These are phyloP conservation scores for Mortierella sp. DNA, from an alignment of 371 early-diverging fungal species.

Conservation along the genomic window DNA sequence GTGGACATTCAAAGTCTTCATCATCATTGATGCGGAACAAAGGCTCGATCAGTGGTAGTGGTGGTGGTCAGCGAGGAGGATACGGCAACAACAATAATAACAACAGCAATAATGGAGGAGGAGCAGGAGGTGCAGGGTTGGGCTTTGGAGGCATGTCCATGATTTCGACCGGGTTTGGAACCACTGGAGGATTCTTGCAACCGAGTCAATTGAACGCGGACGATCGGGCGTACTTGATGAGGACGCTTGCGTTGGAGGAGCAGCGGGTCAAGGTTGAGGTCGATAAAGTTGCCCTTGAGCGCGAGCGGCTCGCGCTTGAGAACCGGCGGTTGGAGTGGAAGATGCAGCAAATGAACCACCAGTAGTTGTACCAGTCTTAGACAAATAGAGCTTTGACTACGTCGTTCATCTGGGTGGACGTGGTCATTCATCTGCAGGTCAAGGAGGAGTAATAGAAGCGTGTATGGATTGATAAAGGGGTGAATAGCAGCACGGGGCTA, in stretches of 20 bases:
- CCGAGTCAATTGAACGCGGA: slow-evolving; percentile 38
- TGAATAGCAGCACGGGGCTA: too few relatives aligned
- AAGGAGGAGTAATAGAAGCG: neutral
- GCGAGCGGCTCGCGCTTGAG: slow-evolving; percentile 39
- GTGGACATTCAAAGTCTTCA: neutral
- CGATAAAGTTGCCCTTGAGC: slow-evolving; percentile 50
- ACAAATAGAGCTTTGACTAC: neutral
- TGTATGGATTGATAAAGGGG: too few relatives aligned
- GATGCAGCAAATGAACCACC: slow-evolving; percentile 27
- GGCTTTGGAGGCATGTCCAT: slow-evolving; percentile 6
- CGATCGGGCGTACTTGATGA: slow-evolving; percentile 32
- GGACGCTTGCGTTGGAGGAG: slow-evolving; percentile 41
- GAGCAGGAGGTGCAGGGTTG: neutral
- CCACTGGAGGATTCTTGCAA: neutral
- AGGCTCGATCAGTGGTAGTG: neutral
- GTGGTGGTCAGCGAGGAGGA: neutral
- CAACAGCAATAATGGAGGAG: neutral
- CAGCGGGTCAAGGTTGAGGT: slow-evolving; percentile 38
- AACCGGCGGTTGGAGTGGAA: slow-evolving; percentile 40
- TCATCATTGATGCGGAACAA: slow-evolving; percentile 9
- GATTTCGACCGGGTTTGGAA: neutral
- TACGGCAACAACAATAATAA: neutral
- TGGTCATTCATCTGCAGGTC: neutral
- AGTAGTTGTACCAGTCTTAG: neutral
- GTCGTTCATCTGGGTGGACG: neutral